Base-by-base conservation (phyloP, 2,329 filamentous ascomycete species). In the Laburnicola sp. region DNA sequence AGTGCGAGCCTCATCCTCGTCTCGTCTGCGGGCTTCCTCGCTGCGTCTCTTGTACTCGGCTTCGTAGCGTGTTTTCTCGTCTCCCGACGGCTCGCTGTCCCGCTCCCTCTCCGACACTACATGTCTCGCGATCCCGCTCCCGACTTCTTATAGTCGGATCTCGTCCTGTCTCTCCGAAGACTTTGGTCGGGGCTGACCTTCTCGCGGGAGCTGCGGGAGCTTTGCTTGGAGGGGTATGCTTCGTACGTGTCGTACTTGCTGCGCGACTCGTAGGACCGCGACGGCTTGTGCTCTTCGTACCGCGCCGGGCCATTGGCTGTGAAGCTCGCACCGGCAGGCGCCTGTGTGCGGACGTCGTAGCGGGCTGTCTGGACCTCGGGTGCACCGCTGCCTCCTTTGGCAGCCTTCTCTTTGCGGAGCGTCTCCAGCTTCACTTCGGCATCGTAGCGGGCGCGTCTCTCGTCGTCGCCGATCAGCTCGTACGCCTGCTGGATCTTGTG, bases 401-500 rank as follows among this genome's bases (percentile, higher is more conserved):
- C 70, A 62, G 78, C 72, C 53, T 77, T 73, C 59, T 85, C 79
- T 56, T 75, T 84, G 68, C 82, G 82, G 64, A 90, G 75, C 68
- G 86, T 83, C 44, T 82, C 83, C 56, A 92, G 73, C 63, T 80
- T 84, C 54, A 87, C 79, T 68, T 86, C 82, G 45, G 91, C 85
- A 74, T 97, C 91, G 72, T 97, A 96, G 60, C 86, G 85, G 51
- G 78, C 74, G 53, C 90, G 81, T 68, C 86, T 84, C 5, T 77
- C 79, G 26, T 93, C 88, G 68, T 97, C 87, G 65, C 85, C 89
- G 54, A 99, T 83, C 26, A 94, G 80, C 74, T 97, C 94, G 74
- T 96, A 99, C 44, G 94, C 92, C 64, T 92, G 85, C 72, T 97
- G 92, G 30, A 97, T 89, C 70, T 85, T 86, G 74, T 97, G 91